Conservation (phyloP, 768 basidiomycete species). For the Xerocomellus intermedius region DNA sequence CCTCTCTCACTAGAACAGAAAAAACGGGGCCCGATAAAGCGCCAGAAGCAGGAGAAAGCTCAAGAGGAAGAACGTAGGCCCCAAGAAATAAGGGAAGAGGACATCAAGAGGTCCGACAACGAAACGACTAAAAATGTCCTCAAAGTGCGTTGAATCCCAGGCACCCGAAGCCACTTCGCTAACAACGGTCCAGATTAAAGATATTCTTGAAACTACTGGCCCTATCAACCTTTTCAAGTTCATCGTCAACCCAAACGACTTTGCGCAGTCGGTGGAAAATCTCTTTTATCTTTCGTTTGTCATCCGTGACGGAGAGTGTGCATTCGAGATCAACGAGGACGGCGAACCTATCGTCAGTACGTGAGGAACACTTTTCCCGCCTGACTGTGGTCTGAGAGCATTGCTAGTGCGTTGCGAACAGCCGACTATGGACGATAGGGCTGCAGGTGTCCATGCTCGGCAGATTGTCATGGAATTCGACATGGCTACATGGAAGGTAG, state of each 20-base stretch:
- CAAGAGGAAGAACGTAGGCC: conserved; percentile 68
- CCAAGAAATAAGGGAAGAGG: conserved; percentile 78
- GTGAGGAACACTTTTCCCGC: conserved; percentile 23
- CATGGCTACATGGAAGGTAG: conserved; percentile 83
- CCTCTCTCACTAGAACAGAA: conserved; percentile 87
- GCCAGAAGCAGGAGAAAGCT: conserved; percentile 69
- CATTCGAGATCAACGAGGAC: conserved; percentile 62
- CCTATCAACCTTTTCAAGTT: conserved; percentile 80
- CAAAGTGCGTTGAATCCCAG: conserved; percentile 46
- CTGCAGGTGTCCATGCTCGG: conserved; percentile 61
- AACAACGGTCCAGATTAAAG: conserved; percentile 48
- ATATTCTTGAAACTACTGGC: conserved; percentile 50
- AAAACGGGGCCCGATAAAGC: conserved; percentile 58
- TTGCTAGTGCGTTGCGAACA: conserved; percentile 59
- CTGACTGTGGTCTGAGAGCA: not conserved
- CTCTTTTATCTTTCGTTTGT: conserved; percentile 94
- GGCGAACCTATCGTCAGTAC: conserved; percentile 77
- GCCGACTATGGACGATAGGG: conserved; percentile 63
- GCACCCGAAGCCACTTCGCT: not conserved
- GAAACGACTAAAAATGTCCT: conserved; percentile 88
- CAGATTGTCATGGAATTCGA: conserved; percentile 94
- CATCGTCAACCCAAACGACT: conserved; percentile 86
- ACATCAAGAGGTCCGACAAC: conserved; percentile 80
- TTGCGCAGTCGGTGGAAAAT: conserved; percentile 95
- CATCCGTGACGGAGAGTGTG: conserved; percentile 80